Evolutionary conservation across 1,139 yeast genomes (phyloP), one percentile per base, ranked within the genome.

Genomic region (Yamadazyma siamensis): DNA sequence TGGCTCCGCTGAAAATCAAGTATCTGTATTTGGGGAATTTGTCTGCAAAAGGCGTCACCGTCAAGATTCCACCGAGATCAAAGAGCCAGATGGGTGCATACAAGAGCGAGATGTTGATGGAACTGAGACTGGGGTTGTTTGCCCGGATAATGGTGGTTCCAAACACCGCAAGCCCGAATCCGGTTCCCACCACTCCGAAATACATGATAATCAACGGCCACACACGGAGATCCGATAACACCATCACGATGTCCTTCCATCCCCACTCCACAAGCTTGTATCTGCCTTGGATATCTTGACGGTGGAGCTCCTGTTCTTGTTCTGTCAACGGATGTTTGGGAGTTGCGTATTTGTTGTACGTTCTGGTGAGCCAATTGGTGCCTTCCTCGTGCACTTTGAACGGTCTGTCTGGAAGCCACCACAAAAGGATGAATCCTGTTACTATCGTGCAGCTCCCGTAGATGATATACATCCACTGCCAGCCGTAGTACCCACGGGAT

Each of bases 51-150:
- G 95, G 95, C 2, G 95, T 85, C 34, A 86, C 60, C 12, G 80
- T 51, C 26, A 86, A 52, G 44, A 86, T 87, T 1, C 88, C 91
- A n/a, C 76, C 80, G 32, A 84, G 62, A 54, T 86, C 95, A 55
- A 84, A 85, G 29, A 86, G 61, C 95, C 95, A 86, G 46, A 87
- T 86, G 21, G 95, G 95, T 4, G 95, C 95, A 44, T 83, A 81
- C 35, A 86, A 65, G 26, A 86, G 67, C 1, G 91, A 81, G 13
- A 86, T 77, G 36, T 80, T 65, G 43, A 86, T 82, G 3, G 88
- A 78, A 2, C 79, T 59, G 44, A 85, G 67, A 9, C 50, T 45
- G 2, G 91, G 81, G 52, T 82, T 77, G 44, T 80, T 77, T 7
- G 73, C 73, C 31, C 71, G 59, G 44, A 86, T 80, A 42, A 86